Base-by-base conservation (phyloP, 2,329 filamentous ascomycete species). In the Sporothrix globosa region DNA sequence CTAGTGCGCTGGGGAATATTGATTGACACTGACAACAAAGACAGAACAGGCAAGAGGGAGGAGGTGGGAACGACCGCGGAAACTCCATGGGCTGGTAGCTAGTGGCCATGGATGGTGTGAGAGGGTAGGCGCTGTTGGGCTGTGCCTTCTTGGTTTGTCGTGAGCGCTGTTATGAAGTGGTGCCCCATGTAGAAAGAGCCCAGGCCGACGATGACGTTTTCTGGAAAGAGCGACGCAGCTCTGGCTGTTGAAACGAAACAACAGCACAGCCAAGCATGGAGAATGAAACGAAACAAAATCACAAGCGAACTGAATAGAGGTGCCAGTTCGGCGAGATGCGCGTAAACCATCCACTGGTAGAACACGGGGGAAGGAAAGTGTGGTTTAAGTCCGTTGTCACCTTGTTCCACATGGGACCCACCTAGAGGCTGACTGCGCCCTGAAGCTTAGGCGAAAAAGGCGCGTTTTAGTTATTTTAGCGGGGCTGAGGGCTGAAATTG, bases 401-500 rank as follows among this genome's bases (percentile, higher is more conserved):
- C 17, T 34, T 27, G 39, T 46, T 21, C 58, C 21, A n/a, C 39
- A 63, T 24, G 11, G 39, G 39, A 46, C 21, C 58, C 58, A 63
- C 58, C 56, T 34, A 63, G 46, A 63, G 58, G 58, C 58, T 63
- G 39, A 63, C 39, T 63, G 44, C n/a, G 58, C 58, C 39, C 58
- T 46, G 39, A 9, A 46, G 21, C 52, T 17, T 21, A 34, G 61
- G 27, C 61, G 44, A 65, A 65, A 34, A 50, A 17, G 27, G 44
- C 50, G 56, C 58, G 19, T 44, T 44, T 13, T 44, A 44, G 41
- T 13, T 44, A 44, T 44, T 61, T 63, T 63, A 63, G 58, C 39
- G 58, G 58, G 58, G 58, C 58, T 63, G 39, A 63, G 56, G 58
- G 58, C 58, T 46, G 58, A 63, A 63, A 46, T 63, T 46, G 39